phyloP scores from a whole-genome alignment of 1,139 yeast genomes.

The Taphrina wiesneri region DNA sequence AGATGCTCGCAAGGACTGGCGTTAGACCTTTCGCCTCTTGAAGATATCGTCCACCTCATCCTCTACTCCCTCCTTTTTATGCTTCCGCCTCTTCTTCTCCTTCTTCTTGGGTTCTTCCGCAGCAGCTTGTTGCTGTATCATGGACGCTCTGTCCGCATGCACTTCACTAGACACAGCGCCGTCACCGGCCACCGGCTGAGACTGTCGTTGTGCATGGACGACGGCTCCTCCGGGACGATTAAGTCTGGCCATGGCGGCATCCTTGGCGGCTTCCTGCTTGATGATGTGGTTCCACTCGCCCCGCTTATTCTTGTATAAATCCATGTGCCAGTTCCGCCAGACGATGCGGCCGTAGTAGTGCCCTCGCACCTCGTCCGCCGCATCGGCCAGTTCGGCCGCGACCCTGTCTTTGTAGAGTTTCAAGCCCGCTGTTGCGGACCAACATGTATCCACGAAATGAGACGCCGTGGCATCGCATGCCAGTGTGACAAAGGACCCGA shows the following conservation, averaged over 20 bases:
- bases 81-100: background rate
- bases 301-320: constrained; percentile 51
- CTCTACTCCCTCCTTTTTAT: background rate
- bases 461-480: constrained; percentile 90
- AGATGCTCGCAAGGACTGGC: too few relatives aligned
- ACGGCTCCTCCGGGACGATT: background rate
- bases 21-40: constrained; percentile 10
- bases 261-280: constrained; percentile 18
- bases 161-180: background rate
- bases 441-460: constrained; percentile 80
- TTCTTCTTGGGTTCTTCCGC: background rate
- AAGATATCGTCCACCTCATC: constrained; percentile 18
- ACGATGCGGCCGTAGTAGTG: constrained; percentile 85
- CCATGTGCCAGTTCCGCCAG: constrained; percentile 95
- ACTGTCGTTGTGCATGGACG: too few relatives aligned
- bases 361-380: constrained; percentile 57
- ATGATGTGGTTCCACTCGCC: constrained; percentile 35
- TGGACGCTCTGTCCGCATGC: background rate
- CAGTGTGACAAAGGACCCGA: constrained; percentile 55
- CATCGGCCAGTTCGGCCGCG: constrained; percentile 65
- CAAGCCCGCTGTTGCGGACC: constrained; percentile 74
- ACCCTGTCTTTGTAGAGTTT: constrained; percentile 85
- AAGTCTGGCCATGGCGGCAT: constrained; percentile 13
- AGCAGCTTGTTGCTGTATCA: background rate
- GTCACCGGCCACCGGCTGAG: too few relatives aligned